Evolutionary conservation across 2,329 filamentous ascomycete species (phyloP), one percentile per base, ranked within the genome.

Genomic region (Diaporthe ilicicola): DNA sequence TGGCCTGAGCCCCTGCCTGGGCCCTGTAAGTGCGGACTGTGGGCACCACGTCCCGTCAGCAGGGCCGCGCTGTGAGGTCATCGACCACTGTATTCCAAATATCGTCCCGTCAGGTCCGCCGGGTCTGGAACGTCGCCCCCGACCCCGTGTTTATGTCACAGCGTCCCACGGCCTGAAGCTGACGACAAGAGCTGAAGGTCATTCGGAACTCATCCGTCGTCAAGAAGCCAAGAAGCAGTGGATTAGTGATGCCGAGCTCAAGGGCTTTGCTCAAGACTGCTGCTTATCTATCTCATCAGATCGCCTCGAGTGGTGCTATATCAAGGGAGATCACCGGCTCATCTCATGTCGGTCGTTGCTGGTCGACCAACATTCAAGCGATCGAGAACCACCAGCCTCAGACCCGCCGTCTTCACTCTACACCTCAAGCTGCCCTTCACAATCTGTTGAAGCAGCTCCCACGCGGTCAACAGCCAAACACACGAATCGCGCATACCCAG

Each of bases 211-310:
- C n/a, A n/a, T n/a, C n/a, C n/a, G n/a, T n/a, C n/a, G n/a, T n/a
- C n/a, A n/a, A n/a, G 27, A 53, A 29, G 17, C 50, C 9, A 17
- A 24, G 34, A 39, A 19, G 29, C 27, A 51, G 12, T 53, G n/a
- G 24, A 67, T 17, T n/a, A 44, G 53, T 56, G 53, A 67, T 67
- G 65, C 65, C 51, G 51, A 67, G 65, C 27, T 48, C 53, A 5
- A 44, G 24, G 27, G 37, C 51, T n/a, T 5, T 48, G 24, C 12
- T 39, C 8, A 6, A 54, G 19, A 42, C 50, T 55, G 50, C 37
- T 4, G n/a, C n/a, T n/a, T 24, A 66, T 29, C 29, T n/a, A 29
- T 66, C 34, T 19, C 46, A 22, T 24, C 37, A 44, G 24, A 32
- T 55, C 50, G 39, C 50, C 17, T 22, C 39, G 13, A n/a, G 34